These are phyloP conservation scores for Aspergillus neotritici DNA, from an alignment of 2,329 filamentous ascomycete species.

Conservation along the genomic window DNA sequence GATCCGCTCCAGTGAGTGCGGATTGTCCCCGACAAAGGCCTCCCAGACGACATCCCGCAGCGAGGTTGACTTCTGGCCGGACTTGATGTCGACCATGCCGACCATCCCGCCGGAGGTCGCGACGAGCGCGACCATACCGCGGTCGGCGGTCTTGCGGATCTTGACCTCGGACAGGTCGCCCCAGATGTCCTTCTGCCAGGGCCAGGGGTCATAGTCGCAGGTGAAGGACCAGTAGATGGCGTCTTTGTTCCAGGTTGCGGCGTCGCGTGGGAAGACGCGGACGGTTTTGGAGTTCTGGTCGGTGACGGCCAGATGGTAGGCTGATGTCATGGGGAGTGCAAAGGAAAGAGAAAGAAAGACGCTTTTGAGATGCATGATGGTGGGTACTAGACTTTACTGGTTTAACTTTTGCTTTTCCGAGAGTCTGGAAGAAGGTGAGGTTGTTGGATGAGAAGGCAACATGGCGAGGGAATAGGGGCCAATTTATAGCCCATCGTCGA, in stretches of 20 bases:
- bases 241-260: conserved; percentile 10
- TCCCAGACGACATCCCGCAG: conserved; percentile 12
- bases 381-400: too few relatives aligned
- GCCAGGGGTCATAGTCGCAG: conserved; percentile 3
- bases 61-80: conserved; percentile 24
- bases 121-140: conserved; percentile 14
- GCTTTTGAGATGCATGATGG: not conserved
- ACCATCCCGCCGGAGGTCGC: conserved; percentile 15
- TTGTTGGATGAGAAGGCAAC: too few relatives aligned
- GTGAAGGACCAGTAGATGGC: conserved; percentile 15
- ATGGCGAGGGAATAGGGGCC: too few relatives aligned
- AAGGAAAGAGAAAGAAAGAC: not conserved
- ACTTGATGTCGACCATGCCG: conserved; percentile 45
- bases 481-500: too few relatives aligned
- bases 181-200: conserved; percentile 6
- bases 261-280: conserved; percentile 15
- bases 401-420: too few relatives aligned
- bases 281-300: conserved; percentile 17
- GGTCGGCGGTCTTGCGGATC: conserved; percentile 14
- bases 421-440: too few relatives aligned
- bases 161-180: conserved; percentile 14
- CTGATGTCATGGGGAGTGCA: not conserved
- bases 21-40: conserved; percentile 10
- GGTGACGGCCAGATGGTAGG: conserved; percentile 15
- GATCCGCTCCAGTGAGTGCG: conserved; percentile 14